Conservation (phyloP, 768 basidiomycete genomes). For the Termitomyces sp. region DNA sequence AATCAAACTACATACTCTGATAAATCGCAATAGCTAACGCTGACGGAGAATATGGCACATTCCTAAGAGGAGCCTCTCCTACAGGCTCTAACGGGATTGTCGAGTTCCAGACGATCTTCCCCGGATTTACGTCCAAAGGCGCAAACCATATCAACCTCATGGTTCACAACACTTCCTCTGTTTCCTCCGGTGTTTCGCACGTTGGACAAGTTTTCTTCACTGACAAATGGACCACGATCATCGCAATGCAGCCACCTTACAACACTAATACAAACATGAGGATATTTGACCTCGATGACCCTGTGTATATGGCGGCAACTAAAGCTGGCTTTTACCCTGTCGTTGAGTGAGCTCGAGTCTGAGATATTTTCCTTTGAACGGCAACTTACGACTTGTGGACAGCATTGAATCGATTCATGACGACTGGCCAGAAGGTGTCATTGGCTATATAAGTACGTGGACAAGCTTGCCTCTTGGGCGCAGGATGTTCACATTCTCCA, state of each 20-base stretch:
- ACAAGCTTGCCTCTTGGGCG: background rate
- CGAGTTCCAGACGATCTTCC: slow-evolving; percentile 31
- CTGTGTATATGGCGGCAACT: slow-evolving; percentile 19
- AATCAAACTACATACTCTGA: background rate
- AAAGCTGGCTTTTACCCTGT: slow-evolving; percentile 21
- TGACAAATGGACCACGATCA: slow-evolving; percentile 26
- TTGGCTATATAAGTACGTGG: slow-evolving; percentile 24
- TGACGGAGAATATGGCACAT: slow-evolving; percentile 26
- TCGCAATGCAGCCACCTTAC: slow-evolving; percentile 24
- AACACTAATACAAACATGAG: slow-evolving; percentile 22
- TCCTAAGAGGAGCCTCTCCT: slow-evolving; percentile 29
- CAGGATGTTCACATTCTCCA: background rate
- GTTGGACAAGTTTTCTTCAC: slow-evolving; percentile 35
- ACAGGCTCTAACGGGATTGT: slow-evolving; percentile 30
- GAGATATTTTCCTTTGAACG: too few relatives aligned
- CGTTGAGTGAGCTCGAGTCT: slow-evolving; percentile 15
- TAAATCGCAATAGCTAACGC: slow-evolving; percentile 24
- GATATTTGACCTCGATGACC: slow-evolving; percentile 25
- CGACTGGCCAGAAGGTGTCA: slow-evolving; percentile 24
- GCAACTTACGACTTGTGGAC: background rate
- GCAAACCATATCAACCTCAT: slow-evolving; percentile 32
- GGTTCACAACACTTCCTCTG: slow-evolving; percentile 23
- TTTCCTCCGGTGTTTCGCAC: slow-evolving; percentile 22
- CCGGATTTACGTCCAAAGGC: slow-evolving; percentile 27
- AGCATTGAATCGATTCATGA: slow-evolving; percentile 22